A percentile compares a stretch with the other conserved stretches of the same genome.
phyloP scores from a whole-genome alignment of 1,139 yeast species.

The Kurtzmaniella quercitrusa region DNA sequence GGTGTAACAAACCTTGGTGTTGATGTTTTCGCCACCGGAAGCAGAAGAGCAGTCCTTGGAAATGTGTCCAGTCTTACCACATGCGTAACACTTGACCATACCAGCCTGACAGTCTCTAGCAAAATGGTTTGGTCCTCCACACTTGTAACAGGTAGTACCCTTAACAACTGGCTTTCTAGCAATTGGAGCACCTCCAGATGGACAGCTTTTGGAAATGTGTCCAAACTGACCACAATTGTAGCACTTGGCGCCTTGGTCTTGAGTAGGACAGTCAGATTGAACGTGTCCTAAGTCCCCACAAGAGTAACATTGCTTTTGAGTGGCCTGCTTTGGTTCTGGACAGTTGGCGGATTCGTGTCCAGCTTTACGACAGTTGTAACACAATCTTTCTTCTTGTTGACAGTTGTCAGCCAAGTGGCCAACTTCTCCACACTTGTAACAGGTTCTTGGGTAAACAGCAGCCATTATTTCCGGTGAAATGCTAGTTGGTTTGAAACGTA shows the following conservation, averaged over 20 bases:
- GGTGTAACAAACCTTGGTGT: constrained; percentile 48
- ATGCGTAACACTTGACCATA: constrained; percentile 78
- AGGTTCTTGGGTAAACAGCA: constrained; percentile 75
- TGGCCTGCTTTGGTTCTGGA: constrained; percentile 80
- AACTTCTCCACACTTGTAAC: constrained; percentile 89
- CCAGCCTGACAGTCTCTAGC: constrained; percentile 87
- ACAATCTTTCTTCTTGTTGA: constrained; percentile 75
- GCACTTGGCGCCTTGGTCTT: constrained; percentile 47
- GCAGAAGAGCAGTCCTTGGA: constrained; percentile 72
- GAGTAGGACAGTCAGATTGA: constrained; percentile 60
- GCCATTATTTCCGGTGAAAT: constrained; percentile 33
- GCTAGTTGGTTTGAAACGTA: neutral
- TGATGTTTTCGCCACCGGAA: constrained; percentile 31
- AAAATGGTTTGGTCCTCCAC: constrained; percentile 91
- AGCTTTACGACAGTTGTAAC: constrained; percentile 89
- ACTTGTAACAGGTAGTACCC: constrained; percentile 77
- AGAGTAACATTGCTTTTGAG: constrained; percentile 84
- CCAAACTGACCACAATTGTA: constrained; percentile 70
- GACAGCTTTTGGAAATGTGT: constrained; percentile 76
- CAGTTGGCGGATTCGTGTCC: constrained; percentile 90
- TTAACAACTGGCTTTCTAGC: constrained; percentile 18
- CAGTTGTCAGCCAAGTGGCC: constrained; percentile 92
- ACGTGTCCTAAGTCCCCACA: constrained; percentile 75
- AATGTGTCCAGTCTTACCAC: constrained; percentile 87
- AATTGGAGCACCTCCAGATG: constrained; percentile 25